Evolutionary conservation across 306 rosid genomes (phyloP), one percentile per base, ranked within the genome.

Genomic region (Cajanus cajan): DNA sequence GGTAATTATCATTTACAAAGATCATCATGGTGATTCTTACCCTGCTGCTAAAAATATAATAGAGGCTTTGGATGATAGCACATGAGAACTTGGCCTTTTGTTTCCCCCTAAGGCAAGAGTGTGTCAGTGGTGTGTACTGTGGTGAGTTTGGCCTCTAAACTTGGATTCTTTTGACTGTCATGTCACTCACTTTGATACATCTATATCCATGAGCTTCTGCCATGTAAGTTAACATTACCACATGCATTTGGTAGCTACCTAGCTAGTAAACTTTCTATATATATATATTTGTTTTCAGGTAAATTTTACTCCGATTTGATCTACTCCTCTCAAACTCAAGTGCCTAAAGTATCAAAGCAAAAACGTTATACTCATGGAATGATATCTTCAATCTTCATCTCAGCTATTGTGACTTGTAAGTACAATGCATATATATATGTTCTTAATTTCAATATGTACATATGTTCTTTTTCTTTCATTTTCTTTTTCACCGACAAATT

Each of bases 31-130:
- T 72, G 62, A 3, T 66, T 50, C 36, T 80, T 66, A 51, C 61
- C 55, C 31, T 5, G 18, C 33, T 79, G 70, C 54, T n/a, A n/a
- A n/a, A 84, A 76, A 72, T 18, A 39, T 14, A 12, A 57, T 57
- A 57, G 64, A 31, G 12, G 19, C 7, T 69, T 51, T 65, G 37
- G 10, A 59, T 61, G 22, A 28, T n/a, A n/a, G n/a, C n/a, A n/a
- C 63, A 4, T 74, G 44, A 62, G n/a, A 63, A 71, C 14, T 75
- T 79, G 79, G 65, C 86, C 40, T 43, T 85, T 44, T 34, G 34
- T 3, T 63, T 48, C 11, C 62, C 41, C 28, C 68, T 62, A 55
- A 62, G 79, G 71, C 78, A 78, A 62, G 52, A 62, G 48, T 25
- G 25, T 21, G 19, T 54, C 15, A 19, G 71, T 62, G 13, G 8